phyloP scores from a whole-genome alignment of 768 basidiomycete genomes.

The Amanita pseudoporphyria region DNA sequence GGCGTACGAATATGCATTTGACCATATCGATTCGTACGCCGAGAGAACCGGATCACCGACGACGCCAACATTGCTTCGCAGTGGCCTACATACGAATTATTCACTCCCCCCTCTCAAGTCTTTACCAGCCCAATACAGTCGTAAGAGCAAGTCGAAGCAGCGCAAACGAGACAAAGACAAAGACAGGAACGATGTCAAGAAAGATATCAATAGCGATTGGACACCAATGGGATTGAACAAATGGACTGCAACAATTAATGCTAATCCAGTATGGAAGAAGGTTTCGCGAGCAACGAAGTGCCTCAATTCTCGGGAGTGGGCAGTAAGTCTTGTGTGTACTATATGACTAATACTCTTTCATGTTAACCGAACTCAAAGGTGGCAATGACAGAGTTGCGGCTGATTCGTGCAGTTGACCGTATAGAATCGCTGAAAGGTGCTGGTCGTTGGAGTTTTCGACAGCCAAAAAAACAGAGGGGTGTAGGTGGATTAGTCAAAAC shows the following conservation, averaged over 20 bases:
- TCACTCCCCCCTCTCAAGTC: constrained; percentile 44
- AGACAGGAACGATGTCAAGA: constrained; percentile 29
- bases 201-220: constrained; percentile 47
- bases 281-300: constrained; percentile 69
- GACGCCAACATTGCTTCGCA: constrained; percentile 19
- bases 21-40: constrained; percentile 6
- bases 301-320: constrained; percentile 74
- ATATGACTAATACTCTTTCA: background rate
- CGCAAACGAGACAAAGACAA: constrained; percentile 40
- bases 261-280: constrained; percentile 69
- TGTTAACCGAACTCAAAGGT: constrained; percentile 33
- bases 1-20: constrained; percentile 6
- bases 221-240: constrained; percentile 52
- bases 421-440: constrained; percentile 76
- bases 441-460: constrained; percentile 85
- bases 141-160: constrained; percentile 27
- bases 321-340: constrained; percentile 40
- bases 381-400: constrained; percentile 68
- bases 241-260: constrained; percentile 67
- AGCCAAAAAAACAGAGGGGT: constrained; percentile 89
- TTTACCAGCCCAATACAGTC: constrained; percentile 43
- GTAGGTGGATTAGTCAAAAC: constrained; percentile 68
- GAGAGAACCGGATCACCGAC: constrained; percentile 4
- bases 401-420: constrained; percentile 72
- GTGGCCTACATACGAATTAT: constrained; percentile 37